Conservation (phyloP, 306 rosid species). For the Erythrophleum fordii region DNA sequence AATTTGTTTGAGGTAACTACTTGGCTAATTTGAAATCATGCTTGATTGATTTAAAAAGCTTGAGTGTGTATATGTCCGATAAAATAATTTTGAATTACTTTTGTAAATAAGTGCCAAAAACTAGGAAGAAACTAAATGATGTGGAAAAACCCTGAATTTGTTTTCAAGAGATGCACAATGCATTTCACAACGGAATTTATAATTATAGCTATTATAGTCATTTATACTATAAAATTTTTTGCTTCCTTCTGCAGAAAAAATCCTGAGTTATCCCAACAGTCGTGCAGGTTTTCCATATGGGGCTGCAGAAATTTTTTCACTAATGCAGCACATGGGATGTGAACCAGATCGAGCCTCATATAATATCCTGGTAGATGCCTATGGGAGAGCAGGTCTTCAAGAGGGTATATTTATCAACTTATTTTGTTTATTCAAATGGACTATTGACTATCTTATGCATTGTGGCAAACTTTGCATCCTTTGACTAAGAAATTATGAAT, state of each 20-base stretch:
- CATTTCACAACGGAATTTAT: not conserved
- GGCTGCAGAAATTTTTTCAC: constrained; percentile 91
- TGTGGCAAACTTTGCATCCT: not conserved
- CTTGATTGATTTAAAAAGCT: not conserved
- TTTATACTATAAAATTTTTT: not conserved
- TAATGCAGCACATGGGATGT: constrained; percentile 97
- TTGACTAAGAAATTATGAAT: too few species aligned
- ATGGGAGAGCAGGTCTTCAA: constrained; percentile 89
- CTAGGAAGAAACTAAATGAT: not conserved
- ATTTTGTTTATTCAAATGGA: not conserved
- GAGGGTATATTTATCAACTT: constrained; percentile 59
- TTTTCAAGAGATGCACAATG: not conserved
- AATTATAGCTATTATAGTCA: constrained; percentile 5
- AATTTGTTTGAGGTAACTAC: too few species aligned
- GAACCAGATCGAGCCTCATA: constrained; percentile 97
- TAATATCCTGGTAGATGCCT: constrained; percentile 95
- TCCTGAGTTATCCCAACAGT: constrained; percentile 48
- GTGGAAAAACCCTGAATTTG: not conserved
- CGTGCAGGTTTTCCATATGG: constrained; percentile 94
- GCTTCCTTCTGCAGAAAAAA: not conserved
- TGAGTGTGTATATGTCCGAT: not conserved
- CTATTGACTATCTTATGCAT: not conserved
- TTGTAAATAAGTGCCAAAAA: not conserved
- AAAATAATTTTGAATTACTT: not conserved
- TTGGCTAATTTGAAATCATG: not conserved